Evolutionary conservation across 2,329 filamentous ascomycete genomes (phyloP).

Genomic region (Raffaelea arxii): DNA sequence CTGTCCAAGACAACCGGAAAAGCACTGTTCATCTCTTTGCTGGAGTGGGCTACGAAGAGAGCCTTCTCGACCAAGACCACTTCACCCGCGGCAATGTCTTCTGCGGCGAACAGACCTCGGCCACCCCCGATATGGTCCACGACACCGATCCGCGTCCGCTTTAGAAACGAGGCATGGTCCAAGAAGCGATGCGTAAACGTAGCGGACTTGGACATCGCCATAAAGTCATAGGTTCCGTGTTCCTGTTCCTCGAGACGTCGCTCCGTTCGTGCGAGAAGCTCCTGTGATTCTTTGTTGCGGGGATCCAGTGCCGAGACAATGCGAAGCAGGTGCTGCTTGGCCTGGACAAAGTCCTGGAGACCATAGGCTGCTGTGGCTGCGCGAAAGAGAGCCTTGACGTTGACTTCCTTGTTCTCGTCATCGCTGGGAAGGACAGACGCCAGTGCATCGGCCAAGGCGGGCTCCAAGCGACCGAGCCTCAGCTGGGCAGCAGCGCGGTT

Average conservation of each 20-base stretch:
- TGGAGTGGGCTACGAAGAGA: not conserved
- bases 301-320: not conserved
- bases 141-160: not conserved
- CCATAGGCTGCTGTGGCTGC: conserved; percentile 7
- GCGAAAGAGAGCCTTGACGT: conserved; percentile 7
- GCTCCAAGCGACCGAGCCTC: not conserved
- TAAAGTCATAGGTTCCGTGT: not conserved
- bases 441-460: not conserved
- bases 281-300: not conserved
- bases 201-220: not conserved
- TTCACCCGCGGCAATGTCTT: not conserved
- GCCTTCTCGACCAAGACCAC: not conserved
- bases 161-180: conserved; percentile 19
- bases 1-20: not conserved
- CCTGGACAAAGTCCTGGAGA: conserved; percentile 4
- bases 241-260: not conserved
- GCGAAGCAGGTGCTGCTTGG: not conserved
- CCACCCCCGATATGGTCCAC: not conserved
- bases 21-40: not conserved
- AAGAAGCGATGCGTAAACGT: conserved; percentile 15
- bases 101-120: not conserved
- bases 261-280: not conserved
- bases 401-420: not conserved
- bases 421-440: no score
- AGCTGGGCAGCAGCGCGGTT: not conserved